Percentiles rank a stretch among this genome's conserved stretches.
phyloP scores from a whole-genome alignment of 202 grass and related monocot species.

The Dendrocalamus latiflorus region DNA sequence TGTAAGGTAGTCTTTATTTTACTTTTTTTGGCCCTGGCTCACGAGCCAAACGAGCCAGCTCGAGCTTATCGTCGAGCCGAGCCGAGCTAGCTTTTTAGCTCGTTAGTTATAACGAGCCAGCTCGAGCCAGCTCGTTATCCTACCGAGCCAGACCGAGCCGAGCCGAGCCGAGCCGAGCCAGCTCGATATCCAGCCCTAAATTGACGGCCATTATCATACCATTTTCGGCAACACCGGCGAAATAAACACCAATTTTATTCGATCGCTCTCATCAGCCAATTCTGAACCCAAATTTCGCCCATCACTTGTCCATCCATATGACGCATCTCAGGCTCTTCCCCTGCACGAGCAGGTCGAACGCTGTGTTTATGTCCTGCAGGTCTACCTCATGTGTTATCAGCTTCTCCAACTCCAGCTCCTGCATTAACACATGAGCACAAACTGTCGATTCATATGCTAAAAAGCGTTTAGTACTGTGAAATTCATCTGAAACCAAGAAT shows the following conservation, averaged over 20 bases:
- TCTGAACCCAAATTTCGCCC: background rate
- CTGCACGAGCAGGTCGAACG: constrained; percentile 51
- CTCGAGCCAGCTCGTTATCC: too few relatives aligned
- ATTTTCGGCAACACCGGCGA: background rate
- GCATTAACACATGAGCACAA: constrained; percentile 12
- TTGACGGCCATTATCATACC: background rate
- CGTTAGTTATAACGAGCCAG: too few relatives aligned
- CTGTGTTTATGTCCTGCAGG: constrained; percentile 57
- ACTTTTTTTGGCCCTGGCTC: too few relatives aligned
- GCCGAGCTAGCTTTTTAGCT: too few relatives aligned
- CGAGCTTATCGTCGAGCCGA: too few relatives aligned
- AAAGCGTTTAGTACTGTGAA: background rate
- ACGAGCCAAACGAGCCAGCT: too few relatives aligned
- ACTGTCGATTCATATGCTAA: background rate
- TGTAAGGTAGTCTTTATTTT: too few relatives aligned
- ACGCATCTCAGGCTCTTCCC: constrained; percentile 65
- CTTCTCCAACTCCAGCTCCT: constrained; percentile 62
- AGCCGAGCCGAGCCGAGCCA: too few relatives aligned
- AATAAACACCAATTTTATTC: background rate
- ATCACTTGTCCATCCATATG: constrained; percentile 57
- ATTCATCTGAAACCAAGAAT: background rate
- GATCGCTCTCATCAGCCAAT: background rate
- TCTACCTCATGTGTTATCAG: constrained; percentile 60
- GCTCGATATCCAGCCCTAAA: too few relatives aligned
- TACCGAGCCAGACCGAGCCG: too few relatives aligned